Base-by-base conservation (phyloP, 73 alveolate genomes). In the Tetrahymena thermophila region DNA sequence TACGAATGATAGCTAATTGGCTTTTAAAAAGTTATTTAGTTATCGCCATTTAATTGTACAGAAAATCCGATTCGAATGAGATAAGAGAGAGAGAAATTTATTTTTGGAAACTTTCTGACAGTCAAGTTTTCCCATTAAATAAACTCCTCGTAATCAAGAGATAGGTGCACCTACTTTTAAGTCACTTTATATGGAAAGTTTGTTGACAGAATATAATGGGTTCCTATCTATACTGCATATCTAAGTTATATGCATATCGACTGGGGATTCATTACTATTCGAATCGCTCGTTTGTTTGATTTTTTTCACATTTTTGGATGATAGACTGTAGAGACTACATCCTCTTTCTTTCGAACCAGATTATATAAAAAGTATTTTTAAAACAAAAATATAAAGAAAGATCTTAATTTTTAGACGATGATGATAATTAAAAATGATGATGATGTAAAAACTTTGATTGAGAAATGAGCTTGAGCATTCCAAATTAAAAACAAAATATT, bases 101-200 rank as follows among this genome's bases (percentile, higher is more conserved):
- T 71, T 71, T 71, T 71, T 71, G 89, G 89, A 71, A 71, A 71
- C 89, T 71, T 28, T 71, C 17, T 71, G 89, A 31, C 89, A 71
- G 89, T 71, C 89, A 71, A 71, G 89, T 25, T 71, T 28, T 71
- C 40, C 83, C 89, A 71, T n/a, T 71, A 71, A 71, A 71, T 71
- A 71, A 71, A 71, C 89, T 71, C 89, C 89, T 71, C 89, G 35
- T 28, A 71, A 28, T 71, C 89, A 71, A 23, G 89, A 71, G 89
- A 71, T 71, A 71, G 89, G 89, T 71, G 89, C 89, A 71, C 89
- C 89, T 71, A 71, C 89, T 71, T 71, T 71, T 71, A 71, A 71
- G 37, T 71, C 23, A 25, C 89, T 71, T 71, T 71, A 71, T 71
- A 25, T 71, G 89, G 89, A 71, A 71, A 71, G 89, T 71, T 71